Evolutionary conservation across 2,329 filamentous ascomycete species (phyloP).

Genomic region (Hymenoscyphus fraxineus): DNA sequence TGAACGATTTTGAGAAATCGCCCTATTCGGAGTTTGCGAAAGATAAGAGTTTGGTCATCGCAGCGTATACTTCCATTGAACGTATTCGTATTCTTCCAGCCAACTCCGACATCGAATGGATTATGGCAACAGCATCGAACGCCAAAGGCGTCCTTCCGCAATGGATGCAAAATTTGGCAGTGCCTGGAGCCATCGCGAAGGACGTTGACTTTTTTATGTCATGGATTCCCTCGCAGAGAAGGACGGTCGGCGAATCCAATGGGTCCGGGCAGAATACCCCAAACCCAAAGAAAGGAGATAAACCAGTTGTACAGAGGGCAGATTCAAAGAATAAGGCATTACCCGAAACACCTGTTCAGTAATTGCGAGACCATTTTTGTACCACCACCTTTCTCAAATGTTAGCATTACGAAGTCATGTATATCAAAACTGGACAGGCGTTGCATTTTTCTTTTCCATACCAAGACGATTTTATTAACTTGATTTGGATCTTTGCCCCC

Average conservation of each 20-base stretch:
- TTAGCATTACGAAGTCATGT: slow-evolving; percentile 12
- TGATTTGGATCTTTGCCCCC: slow-evolving; percentile 29
- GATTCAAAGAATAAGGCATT: slow-evolving; percentile 4
- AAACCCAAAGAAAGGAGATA: not conserved
- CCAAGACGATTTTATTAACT: not conserved
- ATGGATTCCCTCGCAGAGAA: slow-evolving; percentile 47
- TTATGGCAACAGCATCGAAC: slow-evolving; percentile 73
- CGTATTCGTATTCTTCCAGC: slow-evolving; percentile 40
- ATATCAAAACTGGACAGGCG: not conserved
- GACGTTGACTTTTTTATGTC: slow-evolving; percentile 66
- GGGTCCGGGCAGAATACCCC: not conserved
- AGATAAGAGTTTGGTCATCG: slow-evolving; percentile 50
- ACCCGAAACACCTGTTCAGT: slow-evolving; percentile 9
- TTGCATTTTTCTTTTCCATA: slow-evolving; percentile 1
- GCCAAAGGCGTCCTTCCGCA: slow-evolving; percentile 63
- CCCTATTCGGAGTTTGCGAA: slow-evolving; percentile 34
- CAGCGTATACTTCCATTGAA: slow-evolving; percentile 64
- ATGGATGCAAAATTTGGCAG: slow-evolving; percentile 60
- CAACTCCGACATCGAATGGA: slow-evolving; percentile 60
- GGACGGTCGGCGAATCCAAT: not conserved
- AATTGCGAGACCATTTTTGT: not conserved
- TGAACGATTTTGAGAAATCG: slow-evolving; percentile 42
- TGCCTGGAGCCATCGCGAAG: slow-evolving; percentile 62
- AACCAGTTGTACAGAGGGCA: not conserved
- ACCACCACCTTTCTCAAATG: slow-evolving; percentile 4